phyloP scores from a whole-genome alignment of 2,329 filamentous ascomycete genomes.

The Pyrenochaeta sp. region DNA sequence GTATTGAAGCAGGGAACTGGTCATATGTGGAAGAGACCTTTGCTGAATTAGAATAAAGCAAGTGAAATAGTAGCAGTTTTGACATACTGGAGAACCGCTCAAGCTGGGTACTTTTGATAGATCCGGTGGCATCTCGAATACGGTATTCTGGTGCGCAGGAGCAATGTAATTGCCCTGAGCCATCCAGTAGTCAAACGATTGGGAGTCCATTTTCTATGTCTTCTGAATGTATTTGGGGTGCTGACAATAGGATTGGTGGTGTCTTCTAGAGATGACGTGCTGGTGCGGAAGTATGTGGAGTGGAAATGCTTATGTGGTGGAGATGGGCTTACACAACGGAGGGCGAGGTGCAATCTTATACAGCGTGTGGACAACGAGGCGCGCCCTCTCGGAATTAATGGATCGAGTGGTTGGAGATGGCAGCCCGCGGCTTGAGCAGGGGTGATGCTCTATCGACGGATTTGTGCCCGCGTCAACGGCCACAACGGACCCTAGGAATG shows the following conservation, averaged over 20 bases:
- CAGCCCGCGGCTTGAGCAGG: constrained; percentile 28
- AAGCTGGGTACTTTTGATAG: constrained; percentile 49
- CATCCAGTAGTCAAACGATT: constrained; percentile 49
- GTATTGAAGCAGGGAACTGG: constrained; percentile 42
- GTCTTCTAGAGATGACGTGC: constrained; percentile 4
- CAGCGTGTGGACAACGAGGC: constrained; percentile 24
- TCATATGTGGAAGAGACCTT: constrained; percentile 50
- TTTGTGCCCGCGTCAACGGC: constrained; percentile 33
- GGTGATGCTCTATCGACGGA: constrained; percentile 24
- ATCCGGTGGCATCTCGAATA: constrained; percentile 46
- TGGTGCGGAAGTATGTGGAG: constrained; percentile 11
- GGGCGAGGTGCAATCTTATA: constrained; percentile 48
- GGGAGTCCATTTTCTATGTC: constrained; percentile 42
- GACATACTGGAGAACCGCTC: constrained; percentile 49
- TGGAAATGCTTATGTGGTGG: constrained; percentile 33
- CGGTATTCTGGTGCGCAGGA: constrained; percentile 39
- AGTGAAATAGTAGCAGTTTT: not conserved
- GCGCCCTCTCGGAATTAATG: constrained; percentile 30
- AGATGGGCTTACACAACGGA: constrained; percentile 39
- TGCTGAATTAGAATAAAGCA: constrained; percentile 8
- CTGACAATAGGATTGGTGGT: constrained; percentile 14
- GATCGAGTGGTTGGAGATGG: constrained; percentile 28
- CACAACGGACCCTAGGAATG: constrained; percentile 23
- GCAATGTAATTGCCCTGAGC: constrained; percentile 43
- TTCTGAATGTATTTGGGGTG: constrained; percentile 2